Conservation (phyloP, 768 basidiomycete genomes). For the Trametes gibbosa region DNA sequence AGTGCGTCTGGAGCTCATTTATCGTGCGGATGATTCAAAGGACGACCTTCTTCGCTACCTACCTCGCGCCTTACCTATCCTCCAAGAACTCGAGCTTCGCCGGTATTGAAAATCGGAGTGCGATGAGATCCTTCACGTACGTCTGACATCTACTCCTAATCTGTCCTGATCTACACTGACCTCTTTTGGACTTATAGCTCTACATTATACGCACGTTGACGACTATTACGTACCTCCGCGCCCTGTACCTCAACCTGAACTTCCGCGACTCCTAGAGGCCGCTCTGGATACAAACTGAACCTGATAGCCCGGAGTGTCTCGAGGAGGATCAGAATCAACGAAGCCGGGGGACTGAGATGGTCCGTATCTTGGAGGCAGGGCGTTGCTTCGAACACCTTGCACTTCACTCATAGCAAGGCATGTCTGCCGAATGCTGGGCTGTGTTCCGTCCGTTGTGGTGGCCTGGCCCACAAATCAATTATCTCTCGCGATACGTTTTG, state of each 20-base stretch:
- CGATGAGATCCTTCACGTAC: background rate
- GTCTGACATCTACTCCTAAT: background rate
- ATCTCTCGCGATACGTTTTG: too few species aligned
- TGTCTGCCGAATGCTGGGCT: background rate
- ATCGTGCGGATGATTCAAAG: background rate
- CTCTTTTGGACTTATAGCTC: background rate
- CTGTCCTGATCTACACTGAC: background rate
- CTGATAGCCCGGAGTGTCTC: background rate
- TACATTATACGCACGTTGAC: background rate
- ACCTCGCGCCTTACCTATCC: background rate
- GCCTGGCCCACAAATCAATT: too few species aligned
- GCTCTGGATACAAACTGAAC: too few species aligned
- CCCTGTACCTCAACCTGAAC: background rate
- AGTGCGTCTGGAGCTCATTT: background rate
- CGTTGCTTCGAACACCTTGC: background rate
- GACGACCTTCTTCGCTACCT: background rate
- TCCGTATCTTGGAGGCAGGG: background rate
- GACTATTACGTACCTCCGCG: background rate
- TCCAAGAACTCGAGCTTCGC: background rate
- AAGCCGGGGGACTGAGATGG: background rate
- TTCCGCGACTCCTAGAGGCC: background rate
- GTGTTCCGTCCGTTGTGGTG: too few species aligned
- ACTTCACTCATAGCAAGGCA: background rate
- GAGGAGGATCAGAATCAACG: background rate
- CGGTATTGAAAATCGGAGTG: background rate